Evolutionary conservation across 129 eudicot species (phyloP).

Genomic region (Escallonia herrerae): DNA sequence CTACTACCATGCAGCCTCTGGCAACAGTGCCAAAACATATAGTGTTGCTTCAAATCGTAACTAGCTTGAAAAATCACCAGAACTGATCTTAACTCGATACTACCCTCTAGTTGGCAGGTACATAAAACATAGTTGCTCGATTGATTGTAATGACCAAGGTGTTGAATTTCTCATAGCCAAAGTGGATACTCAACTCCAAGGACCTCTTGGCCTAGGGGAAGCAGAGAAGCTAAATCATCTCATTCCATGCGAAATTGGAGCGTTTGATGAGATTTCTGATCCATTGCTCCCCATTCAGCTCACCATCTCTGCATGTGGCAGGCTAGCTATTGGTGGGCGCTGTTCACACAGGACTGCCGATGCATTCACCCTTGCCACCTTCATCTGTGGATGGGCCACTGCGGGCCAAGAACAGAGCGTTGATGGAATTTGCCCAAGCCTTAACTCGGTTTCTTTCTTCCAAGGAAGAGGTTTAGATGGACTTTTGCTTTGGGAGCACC

Average conservation of each 20-base stretch:
- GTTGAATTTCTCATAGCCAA: slow-evolving; percentile 16
- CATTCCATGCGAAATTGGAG: slow-evolving; percentile 25
- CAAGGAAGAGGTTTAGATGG: too few relatives aligned
- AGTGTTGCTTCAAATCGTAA: background rate
- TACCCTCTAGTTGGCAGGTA: slow-evolving; percentile 38
- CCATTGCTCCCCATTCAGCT: slow-evolving; percentile 28
- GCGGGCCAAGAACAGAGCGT: slow-evolving; percentile 1
- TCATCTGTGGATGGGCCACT: slow-evolving; percentile 26
- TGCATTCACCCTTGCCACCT: slow-evolving; percentile 12
- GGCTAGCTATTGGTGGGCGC: slow-evolving; percentile 29
- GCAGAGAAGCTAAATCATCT: slow-evolving; percentile 9
- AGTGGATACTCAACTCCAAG: slow-evolving; percentile 8
- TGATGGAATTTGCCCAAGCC: slow-evolving; percentile 2
- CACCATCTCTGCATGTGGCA: slow-evolving; percentile 41
- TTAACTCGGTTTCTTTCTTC: slow-evolving; percentile 12
- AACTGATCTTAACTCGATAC: slow-evolving; percentile 15
- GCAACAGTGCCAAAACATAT: background rate
- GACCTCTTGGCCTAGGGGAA: slow-evolving; percentile 5
- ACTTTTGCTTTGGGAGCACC: slow-evolving; percentile 12
- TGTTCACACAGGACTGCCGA: slow-evolving; percentile 37
- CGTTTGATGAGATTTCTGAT: slow-evolving; percentile 23
- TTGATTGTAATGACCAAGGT: slow-evolving; percentile 28
- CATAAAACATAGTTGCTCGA: slow-evolving; percentile 7
- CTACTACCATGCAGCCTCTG: slow-evolving; percentile 18
- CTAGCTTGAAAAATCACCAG: slow-evolving; percentile 10